Base-by-base conservation (phyloP, 2,329 filamentous ascomycete species). In the Teratosphaeria viscida region DNA sequence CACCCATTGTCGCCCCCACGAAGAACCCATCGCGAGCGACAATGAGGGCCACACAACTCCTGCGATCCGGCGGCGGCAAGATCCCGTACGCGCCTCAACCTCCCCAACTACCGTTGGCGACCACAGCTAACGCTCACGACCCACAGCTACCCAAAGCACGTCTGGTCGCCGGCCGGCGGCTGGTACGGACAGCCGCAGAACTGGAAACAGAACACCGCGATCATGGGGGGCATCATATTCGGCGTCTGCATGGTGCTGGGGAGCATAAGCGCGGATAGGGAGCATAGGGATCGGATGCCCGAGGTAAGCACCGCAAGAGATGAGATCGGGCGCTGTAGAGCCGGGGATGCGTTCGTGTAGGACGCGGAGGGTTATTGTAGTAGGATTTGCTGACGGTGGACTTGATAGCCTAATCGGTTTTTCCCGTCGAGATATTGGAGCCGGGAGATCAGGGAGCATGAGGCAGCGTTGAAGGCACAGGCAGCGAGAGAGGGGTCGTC, bases 141-240 rank as follows among this genome's bases (percentile, higher is more conserved):
- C 32, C 52, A 57, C 62, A 71, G 65, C 60, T 70, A 72, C 65
- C 67, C 68, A 27, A 71, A 70, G 60, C 59, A 99, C 82, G 90
- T 99, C 82, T 99, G 94, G 94, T 97, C 94, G 72, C 94, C 94
- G 63, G 82, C 92, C 66, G 94, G 94, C 82, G 94, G 94, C 77
- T 99, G 94, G 94, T 99, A 99, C 78, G 80, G 87, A 58, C 92
- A 95, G 75, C 94, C 94, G 58, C 81, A 83, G 67, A 99, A 99
- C 82, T 99, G 94, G 94, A 94, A 88, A 75, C 78, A 80, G 70
- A 99, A 99, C 81, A 99, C 94, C 5, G 81, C 87, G 59, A 80
- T 94, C 66, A 85, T 91, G 72, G 83, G 83, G 61, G 82, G 79
- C 55, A 82, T 87, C 59, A 79, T 94, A 57, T 66, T 87, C 66